A percentile compares a stretch with the other conserved stretches of the same genome.
Evolutionary conservation across 2,329 filamentous ascomycete species (phyloP).

Genomic region (Lasiodiplodia sp.): DNA sequence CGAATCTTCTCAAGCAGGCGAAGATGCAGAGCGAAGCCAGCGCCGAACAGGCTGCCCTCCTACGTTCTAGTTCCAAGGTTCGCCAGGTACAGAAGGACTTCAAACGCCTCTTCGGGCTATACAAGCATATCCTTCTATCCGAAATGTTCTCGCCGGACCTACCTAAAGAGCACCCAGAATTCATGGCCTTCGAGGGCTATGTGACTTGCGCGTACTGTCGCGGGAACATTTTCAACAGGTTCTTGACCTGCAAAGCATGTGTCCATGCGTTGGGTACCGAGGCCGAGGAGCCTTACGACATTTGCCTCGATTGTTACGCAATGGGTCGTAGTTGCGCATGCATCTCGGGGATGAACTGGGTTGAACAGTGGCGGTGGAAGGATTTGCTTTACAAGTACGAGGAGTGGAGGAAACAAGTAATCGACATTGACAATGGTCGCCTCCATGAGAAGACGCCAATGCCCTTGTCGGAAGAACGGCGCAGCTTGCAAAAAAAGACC

Average conservation of each 20-base stretch:
- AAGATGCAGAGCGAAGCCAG: constrained; percentile 60
- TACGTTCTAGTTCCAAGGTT: constrained; percentile 58
- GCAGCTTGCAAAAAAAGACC: constrained; percentile 74
- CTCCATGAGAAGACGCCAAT: constrained; percentile 72
- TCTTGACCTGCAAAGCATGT: constrained; percentile 89
- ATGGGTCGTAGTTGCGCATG: constrained; percentile 95
- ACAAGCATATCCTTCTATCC: constrained; percentile 78
- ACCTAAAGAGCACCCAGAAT: constrained; percentile 74
- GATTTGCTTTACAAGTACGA: constrained; percentile 81
- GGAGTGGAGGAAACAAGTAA: constrained; percentile 79
- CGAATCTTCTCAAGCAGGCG: constrained; percentile 64
- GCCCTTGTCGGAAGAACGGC: constrained; percentile 73
- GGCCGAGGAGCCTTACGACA: constrained; percentile 86
- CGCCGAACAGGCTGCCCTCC: constrained; percentile 45
- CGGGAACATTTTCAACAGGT: constrained; percentile 96
- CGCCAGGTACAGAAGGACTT: constrained; percentile 84
- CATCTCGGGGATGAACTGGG: constrained; percentile 85
- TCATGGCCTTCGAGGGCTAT: constrained; percentile 83
- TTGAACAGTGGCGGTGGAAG: constrained; percentile 90
- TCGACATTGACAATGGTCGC: constrained; percentile 73
- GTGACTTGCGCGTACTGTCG: constrained; percentile 96
- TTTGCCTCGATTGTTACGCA: constrained; percentile 98
- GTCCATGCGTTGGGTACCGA: constrained; percentile 70
- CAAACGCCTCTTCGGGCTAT: constrained; percentile 78
- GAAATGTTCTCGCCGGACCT: constrained; percentile 79